Evolutionary conservation across 352 stramenopile genomes (phyloP).

Genomic region (Globisporangium okanoganense): DNA sequence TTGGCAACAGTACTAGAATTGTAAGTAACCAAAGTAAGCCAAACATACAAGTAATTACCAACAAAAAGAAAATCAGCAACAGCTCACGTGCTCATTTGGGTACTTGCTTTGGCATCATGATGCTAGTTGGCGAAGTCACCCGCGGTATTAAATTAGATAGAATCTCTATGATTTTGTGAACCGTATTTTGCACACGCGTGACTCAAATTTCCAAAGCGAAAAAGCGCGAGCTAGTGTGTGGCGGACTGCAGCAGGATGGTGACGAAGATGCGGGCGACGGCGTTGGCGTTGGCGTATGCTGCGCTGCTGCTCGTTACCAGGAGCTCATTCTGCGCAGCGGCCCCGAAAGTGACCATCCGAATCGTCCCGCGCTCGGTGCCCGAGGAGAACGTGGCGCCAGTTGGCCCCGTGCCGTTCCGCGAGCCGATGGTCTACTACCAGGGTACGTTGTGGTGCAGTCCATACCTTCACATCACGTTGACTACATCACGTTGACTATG

Average conservation of each 20-base stretch:
- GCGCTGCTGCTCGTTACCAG: conserved; percentile 20
- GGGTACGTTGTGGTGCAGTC: conserved; percentile 14
- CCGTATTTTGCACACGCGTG: too few species aligned
- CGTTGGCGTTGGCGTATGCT: conserved; percentile 17
- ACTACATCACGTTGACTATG: neutral
- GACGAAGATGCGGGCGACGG: conserved; percentile 14
- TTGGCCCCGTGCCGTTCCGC: conserved; percentile 42
- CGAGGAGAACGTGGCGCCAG: conserved; percentile 9
- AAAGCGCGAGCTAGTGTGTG: too few species aligned
- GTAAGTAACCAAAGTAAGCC: too few species aligned
- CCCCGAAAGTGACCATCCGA: conserved; percentile 58
- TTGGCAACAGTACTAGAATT: too few species aligned
- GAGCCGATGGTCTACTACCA: conserved; percentile 37
- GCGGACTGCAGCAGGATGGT: neutral
- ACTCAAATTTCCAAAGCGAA: too few species aligned
- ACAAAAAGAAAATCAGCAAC: too few species aligned
- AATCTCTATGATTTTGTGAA: too few species aligned
- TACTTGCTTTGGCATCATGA: too few species aligned
- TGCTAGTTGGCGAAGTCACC: too few species aligned
- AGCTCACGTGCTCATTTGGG: too few species aligned
- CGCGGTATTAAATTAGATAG: too few species aligned
- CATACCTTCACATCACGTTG: neutral
- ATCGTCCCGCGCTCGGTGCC: conserved; percentile 36
- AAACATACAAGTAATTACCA: too few species aligned
- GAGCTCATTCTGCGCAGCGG: conserved; percentile 27